A percentile compares a stretch with the other conserved stretches of the same genome.
Conservation (phyloP, 352 stramenopile species). For the Globisporangium uncinulatum region DNA sequence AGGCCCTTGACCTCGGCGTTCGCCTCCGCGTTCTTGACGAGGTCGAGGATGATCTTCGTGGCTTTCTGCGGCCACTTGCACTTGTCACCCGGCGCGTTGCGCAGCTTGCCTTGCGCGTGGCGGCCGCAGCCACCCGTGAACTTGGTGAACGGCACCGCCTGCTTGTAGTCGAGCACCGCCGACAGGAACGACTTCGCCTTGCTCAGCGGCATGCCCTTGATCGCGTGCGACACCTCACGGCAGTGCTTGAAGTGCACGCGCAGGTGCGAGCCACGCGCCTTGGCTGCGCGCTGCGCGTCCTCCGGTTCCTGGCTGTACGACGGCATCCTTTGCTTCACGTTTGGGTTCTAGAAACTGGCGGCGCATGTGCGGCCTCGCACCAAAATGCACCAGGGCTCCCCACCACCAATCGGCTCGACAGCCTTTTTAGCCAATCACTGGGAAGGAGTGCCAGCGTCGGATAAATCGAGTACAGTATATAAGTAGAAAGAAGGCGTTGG, state of each 20-base stretch:
- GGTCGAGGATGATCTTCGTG: conserved; percentile 97
- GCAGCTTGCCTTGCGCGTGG: conserved; percentile 96
- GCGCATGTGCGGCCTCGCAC: background rate
- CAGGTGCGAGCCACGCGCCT: conserved; percentile 95
- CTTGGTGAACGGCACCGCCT: conserved; percentile 98
- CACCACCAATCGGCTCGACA: too few relatives aligned
- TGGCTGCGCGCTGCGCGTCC: conserved; percentile 86
- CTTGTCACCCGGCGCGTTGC: conserved; percentile 94
- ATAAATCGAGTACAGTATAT: background rate
- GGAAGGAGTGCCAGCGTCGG: too few relatives aligned
- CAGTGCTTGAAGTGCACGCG: conserved; percentile 99
- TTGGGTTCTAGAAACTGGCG: conserved; percentile 65
- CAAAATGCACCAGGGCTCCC: background rate
- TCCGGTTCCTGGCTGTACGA: conserved; percentile 90
- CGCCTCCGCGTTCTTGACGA: conserved; percentile 98
- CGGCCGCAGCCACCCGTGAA: conserved; percentile 98
- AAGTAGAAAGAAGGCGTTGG: background rate
- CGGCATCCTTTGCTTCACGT: conserved; percentile 76
- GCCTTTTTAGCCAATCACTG: too few relatives aligned
- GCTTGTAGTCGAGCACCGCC: conserved; percentile 97
- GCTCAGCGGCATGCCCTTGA: conserved; percentile 95
- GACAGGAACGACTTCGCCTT: conserved; percentile 96
- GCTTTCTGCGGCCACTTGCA: conserved; percentile 99
- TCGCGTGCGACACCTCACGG: conserved; percentile 96
- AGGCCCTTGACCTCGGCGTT: conserved; percentile 99